These are phyloP conservation scores for Amesomyces nigricolor DNA, from an alignment of 2,329 filamentous ascomycete species.

Conservation along the genomic window DNA sequence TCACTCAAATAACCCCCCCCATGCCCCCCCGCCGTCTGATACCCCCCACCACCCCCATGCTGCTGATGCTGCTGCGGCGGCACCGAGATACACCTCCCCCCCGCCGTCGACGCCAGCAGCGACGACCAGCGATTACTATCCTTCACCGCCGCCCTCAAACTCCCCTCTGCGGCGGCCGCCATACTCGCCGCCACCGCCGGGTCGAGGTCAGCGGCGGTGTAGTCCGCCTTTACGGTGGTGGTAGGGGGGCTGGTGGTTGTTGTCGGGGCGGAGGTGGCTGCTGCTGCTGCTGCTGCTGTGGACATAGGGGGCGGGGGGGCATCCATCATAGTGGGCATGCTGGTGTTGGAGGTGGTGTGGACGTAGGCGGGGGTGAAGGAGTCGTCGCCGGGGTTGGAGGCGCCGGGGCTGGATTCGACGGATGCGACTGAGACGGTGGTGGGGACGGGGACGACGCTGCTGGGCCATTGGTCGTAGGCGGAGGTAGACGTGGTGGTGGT, in stretches of 20 bases:
- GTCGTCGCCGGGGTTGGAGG: conserved; percentile 4
- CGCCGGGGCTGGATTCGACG: conserved; percentile 7
- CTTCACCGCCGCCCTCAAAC: not conserved
- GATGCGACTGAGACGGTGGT: conserved; percentile 1
- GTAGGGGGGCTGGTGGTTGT: too few species aligned
- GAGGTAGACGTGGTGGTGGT: not conserved
- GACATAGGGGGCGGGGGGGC: not conserved
- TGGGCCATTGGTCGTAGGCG: conserved; percentile 13
- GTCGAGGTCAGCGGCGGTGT: too few species aligned
- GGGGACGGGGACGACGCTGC: conserved; percentile 11
- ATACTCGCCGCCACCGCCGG: too few species aligned
- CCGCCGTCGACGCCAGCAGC: too few species aligned
- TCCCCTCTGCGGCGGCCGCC: not conserved
- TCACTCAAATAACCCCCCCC: not conserved
- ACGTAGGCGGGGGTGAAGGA: conserved; percentile 7
- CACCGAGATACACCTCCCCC: too few species aligned
- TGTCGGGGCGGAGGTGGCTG: not conserved
- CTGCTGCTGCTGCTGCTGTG: too few species aligned
- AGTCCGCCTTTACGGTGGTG: too few species aligned
- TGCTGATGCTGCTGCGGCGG: not conserved
- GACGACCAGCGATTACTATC: too few species aligned
- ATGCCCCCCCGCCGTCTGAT: not conserved
- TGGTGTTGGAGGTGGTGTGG: not conserved
- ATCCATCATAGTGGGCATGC: not conserved
- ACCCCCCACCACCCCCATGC: not conserved